phyloP scores from a whole-genome alignment of 345 rosid genomes.

The Carallia brachiata region DNA sequence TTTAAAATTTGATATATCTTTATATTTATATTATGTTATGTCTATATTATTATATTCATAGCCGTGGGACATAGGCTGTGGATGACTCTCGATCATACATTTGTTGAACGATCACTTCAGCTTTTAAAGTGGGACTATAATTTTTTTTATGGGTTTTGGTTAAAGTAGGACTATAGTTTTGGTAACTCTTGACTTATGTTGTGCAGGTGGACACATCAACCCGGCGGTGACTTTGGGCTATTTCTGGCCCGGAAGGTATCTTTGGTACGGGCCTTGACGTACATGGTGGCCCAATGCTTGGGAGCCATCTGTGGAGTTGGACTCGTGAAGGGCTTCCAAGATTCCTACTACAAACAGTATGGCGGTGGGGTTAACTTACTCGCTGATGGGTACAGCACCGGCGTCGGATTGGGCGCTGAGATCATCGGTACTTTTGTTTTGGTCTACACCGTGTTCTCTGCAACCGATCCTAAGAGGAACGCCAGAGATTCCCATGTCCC shows the following conservation, averaged over 20 bases:
- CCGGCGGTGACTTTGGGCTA: conserved; percentile 85
- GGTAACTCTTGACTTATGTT: not conserved
- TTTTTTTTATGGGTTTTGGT: too few species aligned
- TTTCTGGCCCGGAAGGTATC: conserved; percentile 79
- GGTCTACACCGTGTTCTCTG: conserved; percentile 89
- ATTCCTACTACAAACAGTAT: conserved; percentile 39
- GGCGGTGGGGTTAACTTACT: conserved; percentile 79
- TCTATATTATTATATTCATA: too few species aligned
- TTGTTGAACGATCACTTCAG: too few species aligned
- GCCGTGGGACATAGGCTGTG: too few species aligned
- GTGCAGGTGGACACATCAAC: conserved; percentile 75
- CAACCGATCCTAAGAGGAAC: conserved; percentile 79
- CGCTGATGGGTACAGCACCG: conserved; percentile 46
- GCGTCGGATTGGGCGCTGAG: conserved; percentile 73
- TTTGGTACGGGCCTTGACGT: conserved; percentile 53
- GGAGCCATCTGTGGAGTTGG: conserved; percentile 87
- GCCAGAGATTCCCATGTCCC: conserved; percentile 93
- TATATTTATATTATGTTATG: too few species aligned
- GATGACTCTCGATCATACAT: too few species aligned
- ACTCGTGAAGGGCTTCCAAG: conserved; percentile 68
- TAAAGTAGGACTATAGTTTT: too few species aligned
- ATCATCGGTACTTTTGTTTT: conserved; percentile 81
- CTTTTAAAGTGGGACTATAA: too few species aligned
- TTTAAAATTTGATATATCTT: too few species aligned
- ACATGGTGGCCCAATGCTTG: conserved; percentile 73